Evolutionary conservation across 2,329 filamentous ascomycete species (phyloP).

Genomic region (Ophiocordyceps camponoti-saundersi): DNA sequence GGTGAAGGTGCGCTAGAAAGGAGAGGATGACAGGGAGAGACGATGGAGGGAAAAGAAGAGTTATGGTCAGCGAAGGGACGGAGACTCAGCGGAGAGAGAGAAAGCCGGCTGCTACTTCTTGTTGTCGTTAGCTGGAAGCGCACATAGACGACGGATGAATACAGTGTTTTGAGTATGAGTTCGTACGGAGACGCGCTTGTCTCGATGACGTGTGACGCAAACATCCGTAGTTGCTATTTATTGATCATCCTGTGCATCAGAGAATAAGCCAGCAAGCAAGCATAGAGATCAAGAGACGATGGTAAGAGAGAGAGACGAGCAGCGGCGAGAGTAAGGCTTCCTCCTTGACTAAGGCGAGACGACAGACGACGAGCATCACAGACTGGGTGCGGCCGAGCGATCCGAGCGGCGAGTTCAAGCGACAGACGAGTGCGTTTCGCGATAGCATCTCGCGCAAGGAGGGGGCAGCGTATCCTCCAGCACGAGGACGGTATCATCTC

Average conservation of each 20-base stretch:
- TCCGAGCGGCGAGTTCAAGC: conserved; percentile 82
- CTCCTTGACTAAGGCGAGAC: background rate
- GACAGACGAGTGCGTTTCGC: conserved; percentile 68
- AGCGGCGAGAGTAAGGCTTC: background rate
- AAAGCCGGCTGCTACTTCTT: no score
- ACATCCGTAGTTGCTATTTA: no score
- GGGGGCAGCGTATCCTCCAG: conserved; percentile 61
- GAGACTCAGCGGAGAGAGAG: no score
- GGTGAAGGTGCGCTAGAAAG: conserved; percentile 43
- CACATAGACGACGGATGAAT: background rate
- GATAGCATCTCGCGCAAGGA: conserved; percentile 58
- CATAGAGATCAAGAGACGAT: background rate
- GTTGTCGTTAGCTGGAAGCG: background rate
- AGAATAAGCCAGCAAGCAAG: no score
- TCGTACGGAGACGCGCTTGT: background rate
- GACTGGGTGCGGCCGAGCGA: conserved; percentile 69
- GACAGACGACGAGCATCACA: conserved; percentile 30
- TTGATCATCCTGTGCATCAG: no score
- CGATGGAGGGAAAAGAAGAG: background rate
- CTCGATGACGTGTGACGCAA: background rate
- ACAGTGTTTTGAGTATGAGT: background rate
- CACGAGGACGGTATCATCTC: conserved; percentile 84
- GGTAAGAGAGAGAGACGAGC: background rate
- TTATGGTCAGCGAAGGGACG: background rate
- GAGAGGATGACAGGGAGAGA: conserved; percentile 1